Evolutionary conservation across 306 rosid species (phyloP).

Genomic region (Coriaria nepalensis): DNA sequence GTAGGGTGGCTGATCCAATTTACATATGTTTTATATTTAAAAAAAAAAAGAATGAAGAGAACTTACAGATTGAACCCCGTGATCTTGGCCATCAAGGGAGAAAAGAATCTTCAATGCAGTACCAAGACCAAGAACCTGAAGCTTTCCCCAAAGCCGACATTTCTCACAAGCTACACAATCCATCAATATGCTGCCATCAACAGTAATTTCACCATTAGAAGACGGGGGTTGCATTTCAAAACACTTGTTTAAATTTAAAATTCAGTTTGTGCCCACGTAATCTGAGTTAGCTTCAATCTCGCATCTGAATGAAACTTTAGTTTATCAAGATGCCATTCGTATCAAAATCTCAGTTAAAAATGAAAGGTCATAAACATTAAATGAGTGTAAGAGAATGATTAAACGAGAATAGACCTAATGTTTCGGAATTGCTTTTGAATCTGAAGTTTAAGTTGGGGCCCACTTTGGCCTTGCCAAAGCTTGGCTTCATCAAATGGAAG

Average conservation of each 20-base stretch:
- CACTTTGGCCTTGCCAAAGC: slow-evolving; percentile 90
- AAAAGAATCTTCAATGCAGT: slow-evolving; percentile 94
- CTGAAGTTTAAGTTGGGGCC: slow-evolving; percentile 82
- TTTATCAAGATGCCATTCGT: too few relatives aligned
- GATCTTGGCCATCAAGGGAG: slow-evolving; percentile 48
- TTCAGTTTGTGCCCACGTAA: too few relatives aligned
- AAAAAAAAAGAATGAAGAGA: too few relatives aligned
- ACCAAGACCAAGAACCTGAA: slow-evolving; percentile 98
- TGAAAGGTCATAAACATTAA: too few relatives aligned
- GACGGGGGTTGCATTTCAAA: too few relatives aligned
- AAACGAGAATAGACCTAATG: slow-evolving; percentile 41
- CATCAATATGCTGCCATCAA: slow-evolving; percentile 84
- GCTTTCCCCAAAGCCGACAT: slow-evolving; percentile 98
- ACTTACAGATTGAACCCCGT: slow-evolving; percentile 48
- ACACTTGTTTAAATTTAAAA: too few relatives aligned
- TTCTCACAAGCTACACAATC: slow-evolving; percentile 99
- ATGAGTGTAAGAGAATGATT: neutral
- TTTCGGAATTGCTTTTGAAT: slow-evolving; percentile 90
- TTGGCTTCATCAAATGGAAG: slow-evolving; percentile 95
- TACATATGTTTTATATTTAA: too few relatives aligned
- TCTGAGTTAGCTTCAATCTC: too few relatives aligned
- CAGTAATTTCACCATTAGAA: too few relatives aligned
- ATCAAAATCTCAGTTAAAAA: too few relatives aligned
- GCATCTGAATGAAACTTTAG: too few relatives aligned
- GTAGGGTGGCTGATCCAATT: too few relatives aligned